Evolutionary conservation across 2,329 filamentous ascomycete genomes (phyloP).

Genomic region (Anthostomella pinea): DNA sequence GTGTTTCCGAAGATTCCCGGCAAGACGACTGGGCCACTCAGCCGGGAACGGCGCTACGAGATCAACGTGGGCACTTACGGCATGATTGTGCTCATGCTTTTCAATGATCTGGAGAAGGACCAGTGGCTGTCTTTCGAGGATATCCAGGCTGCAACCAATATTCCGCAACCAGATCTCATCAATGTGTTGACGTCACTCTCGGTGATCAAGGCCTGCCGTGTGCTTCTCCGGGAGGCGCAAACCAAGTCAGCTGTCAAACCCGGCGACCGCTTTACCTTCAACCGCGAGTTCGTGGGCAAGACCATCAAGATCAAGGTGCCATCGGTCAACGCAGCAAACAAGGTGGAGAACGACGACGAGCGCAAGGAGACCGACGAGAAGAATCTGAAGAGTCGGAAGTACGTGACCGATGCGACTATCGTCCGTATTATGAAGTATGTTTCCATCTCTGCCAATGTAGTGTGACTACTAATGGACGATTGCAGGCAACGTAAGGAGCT

Average conservation of each 20-base stretch:
- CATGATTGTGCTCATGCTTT: conserved; percentile 85
- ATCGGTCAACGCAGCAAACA: conserved; percentile 76
- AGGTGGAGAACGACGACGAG: conserved; percentile 73
- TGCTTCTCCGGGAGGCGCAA: conserved; percentile 77
- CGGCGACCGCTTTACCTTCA: conserved; percentile 79
- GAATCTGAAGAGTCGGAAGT: conserved; percentile 68
- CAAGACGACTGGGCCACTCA: conserved; percentile 60
- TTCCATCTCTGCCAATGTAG: not conserved
- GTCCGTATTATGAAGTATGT: conserved; percentile 83
- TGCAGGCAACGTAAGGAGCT: conserved; percentile 70
- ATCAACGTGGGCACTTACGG: conserved; percentile 89
- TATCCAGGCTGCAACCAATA: conserved; percentile 78
- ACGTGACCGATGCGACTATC: conserved; percentile 72
- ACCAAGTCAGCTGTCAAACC: conserved; percentile 69
- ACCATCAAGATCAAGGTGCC: conserved; percentile 87
- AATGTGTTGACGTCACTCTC: conserved; percentile 79
- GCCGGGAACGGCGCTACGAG: conserved; percentile 74
- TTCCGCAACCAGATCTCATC: conserved; percentile 69
- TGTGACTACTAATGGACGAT: conserved; percentile 27
- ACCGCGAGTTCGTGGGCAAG: conserved; percentile 76
- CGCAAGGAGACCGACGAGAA: conserved; percentile 71
- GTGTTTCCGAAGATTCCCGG: conserved; percentile 69
- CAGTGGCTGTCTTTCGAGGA: conserved; percentile 64
- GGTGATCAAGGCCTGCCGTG: conserved; percentile 71
- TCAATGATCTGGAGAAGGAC: conserved; percentile 69